phyloP scores from a whole-genome alignment of 1,284 basidiomycete genomes.

The Blastosporella zonata region DNA sequence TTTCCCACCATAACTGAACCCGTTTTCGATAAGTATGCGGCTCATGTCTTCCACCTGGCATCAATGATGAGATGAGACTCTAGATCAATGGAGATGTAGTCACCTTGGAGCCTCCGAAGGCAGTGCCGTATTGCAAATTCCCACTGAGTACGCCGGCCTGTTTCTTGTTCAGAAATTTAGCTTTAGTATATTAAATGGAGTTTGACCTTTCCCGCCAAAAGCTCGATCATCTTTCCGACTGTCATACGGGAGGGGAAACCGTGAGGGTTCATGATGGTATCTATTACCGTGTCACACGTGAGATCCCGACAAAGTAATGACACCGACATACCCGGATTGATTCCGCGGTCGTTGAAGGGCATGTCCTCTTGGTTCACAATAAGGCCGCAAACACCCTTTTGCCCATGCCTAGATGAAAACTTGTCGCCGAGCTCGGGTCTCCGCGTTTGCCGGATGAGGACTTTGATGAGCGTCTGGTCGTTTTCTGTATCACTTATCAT shows the following conservation, averaged over 20 bases:
- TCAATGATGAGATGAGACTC: not conserved
- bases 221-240: constrained; percentile 99
- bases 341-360: constrained; percentile 98
- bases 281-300: constrained; percentile 35
- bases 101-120: constrained; percentile 96
- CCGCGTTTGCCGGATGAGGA: constrained; percentile 96
- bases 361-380: constrained; percentile 99
- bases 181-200: constrained; percentile 4
- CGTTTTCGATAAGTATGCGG: constrained; percentile 89
- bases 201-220: constrained; percentile 89
- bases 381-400: constrained; percentile 98
- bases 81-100: constrained; percentile 7
- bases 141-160: constrained; percentile 88
- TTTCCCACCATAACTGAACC: constrained; percentile 97
- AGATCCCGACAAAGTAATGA: constrained; percentile 1
- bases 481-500: constrained; percentile 95
- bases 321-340: constrained; percentile 70
- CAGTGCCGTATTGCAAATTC: constrained; percentile 90
- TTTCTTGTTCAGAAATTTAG: constrained; percentile 18
- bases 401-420: constrained; percentile 97
- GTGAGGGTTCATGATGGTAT: constrained; percentile 99
- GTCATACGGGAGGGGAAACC: constrained; percentile 99
- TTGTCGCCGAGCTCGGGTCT: constrained; percentile 98
- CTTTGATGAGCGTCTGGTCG: constrained; percentile 97
- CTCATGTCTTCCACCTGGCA: constrained; percentile 94